Evolutionary conservation across 2,329 filamentous ascomycete species (phyloP), one percentile per base, ranked within the genome.

Genomic region (Cladosporium sp.): DNA sequence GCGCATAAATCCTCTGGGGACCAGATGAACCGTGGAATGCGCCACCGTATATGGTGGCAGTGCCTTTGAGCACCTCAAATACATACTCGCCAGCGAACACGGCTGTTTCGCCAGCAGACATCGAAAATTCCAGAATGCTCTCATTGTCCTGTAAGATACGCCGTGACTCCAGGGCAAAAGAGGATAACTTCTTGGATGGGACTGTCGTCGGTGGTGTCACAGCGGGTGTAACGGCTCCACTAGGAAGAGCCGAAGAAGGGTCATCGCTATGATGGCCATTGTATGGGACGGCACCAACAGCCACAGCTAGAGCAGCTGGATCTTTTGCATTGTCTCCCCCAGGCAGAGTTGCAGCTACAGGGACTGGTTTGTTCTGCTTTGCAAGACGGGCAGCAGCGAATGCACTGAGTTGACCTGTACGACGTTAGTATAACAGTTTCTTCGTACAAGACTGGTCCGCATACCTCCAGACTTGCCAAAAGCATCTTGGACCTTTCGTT

Each of bases 21-120:
- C 66, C 64, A n/a, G 64, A 61, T 11, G 59, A 51, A 11, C 67
- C 62, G 63, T 82, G 76, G 3, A 93, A 70, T 6, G 79, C 82
- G 6, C 88, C 85, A 15, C 89, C 88, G 14, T 84, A 81, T 25
- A 93, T 71, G 1, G 83, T 85, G 22, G 88, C 75, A 43, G 85
- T 78, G 2, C 90, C 90, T 55, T 78, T 78, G 8, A 76, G 66
- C 0, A 93, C 80, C 12, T 76, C 77, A 30, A 93, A 70, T 15
- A 85, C 84, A 70, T 86, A 94, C 66, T 83, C 86, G 1, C 90
- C 90, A 11, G 90, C 61, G 17, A 75, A 67, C 2, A 72, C 68
- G 36, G 75, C 69, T 7, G 68, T 74, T 7, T 76, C 72, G 30
- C 69, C 65, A 9, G 60, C 42, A 51, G 61, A 36, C 39, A 74